Percentiles rank a stretch among this genome's conserved stretches.
Evolutionary conservation across 192 early-diverging fungal genomes (phyloP).

Genomic region (Gamsiella multidivaricata): DNA sequence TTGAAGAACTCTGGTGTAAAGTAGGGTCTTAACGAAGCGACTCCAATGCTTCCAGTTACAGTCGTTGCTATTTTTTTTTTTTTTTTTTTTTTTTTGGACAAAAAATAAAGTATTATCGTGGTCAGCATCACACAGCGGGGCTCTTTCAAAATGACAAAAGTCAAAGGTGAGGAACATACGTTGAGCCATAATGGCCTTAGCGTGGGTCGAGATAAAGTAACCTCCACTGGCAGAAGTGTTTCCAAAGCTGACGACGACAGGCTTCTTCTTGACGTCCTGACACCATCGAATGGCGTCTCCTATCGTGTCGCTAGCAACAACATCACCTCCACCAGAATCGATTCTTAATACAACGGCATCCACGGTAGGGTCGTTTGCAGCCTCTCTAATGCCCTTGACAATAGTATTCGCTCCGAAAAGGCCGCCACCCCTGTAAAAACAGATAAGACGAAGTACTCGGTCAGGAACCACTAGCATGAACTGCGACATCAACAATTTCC

Average conservation of each 20-base stretch:
- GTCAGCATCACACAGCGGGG: too few relatives aligned
- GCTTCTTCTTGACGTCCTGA: conserved; percentile 67
- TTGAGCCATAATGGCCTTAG: conserved; percentile 67
- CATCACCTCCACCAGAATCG: conserved; percentile 78
- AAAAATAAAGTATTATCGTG: neutral
- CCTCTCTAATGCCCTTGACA: conserved; percentile 61
- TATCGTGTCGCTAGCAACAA: conserved; percentile 74
- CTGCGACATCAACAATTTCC: too few relatives aligned
- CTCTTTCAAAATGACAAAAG: neutral
- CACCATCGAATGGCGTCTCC: conserved; percentile 67
- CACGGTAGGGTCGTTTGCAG: conserved; percentile 64
- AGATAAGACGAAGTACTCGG: neutral
- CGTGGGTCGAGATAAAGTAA: conserved; percentile 68
- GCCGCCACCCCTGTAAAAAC: conserved; percentile 32
- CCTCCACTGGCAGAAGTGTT: conserved; percentile 67
- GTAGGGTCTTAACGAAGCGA: conserved; percentile 66
- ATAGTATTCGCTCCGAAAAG: conserved; percentile 59
- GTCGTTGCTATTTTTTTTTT: conserved; percentile 64
- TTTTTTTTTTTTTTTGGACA: too few relatives aligned
- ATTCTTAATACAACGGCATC: conserved; percentile 74
- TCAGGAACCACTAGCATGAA: neutral
- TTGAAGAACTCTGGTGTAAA: conserved; percentile 69
- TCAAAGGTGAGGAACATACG: conserved; percentile 28
- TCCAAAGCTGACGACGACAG: conserved; percentile 74
- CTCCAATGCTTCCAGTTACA: conserved; percentile 81